Evolutionary conservation across 768 basidiomycete genomes (phyloP), one percentile per base, ranked within the genome.

Genomic region (Pisolithus orientalis): DNA sequence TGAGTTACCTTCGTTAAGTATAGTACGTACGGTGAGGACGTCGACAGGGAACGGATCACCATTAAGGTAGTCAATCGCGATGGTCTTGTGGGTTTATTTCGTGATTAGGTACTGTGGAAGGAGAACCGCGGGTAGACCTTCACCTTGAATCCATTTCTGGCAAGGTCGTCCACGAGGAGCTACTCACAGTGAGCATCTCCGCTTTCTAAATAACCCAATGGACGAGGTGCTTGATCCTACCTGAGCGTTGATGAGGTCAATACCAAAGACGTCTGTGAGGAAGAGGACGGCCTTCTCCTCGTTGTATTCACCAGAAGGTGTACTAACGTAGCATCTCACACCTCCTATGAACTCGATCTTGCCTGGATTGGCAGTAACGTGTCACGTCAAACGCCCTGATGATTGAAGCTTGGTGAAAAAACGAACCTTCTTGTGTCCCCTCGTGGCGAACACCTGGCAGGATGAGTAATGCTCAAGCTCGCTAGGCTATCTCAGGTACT

Each of bases 211-310:
- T 24, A 29, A 45, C 16, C 16, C 14, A 32, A 17, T 24, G 32
- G 38, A 16, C 34, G 14, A 38, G 7, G 52, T 6, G 34, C n/a
- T 4, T 16, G 10, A 27, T 46, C 72, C 5, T 39, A 79, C 80
- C 64, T 71, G 62, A 37, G 64, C 49, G 57, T 84, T 83, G 62
- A 63, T 39, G 9, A 81, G 65, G 24, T 75, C 67, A 25, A 74
- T 59, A 7, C 82, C 83, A 52, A 79, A 81, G 44, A 74, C 67
- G 55, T 82, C 84, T 3, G 78, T 51, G 25, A 84, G 62, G 69
- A 71, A 79, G 27, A 85, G 72, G 45, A 85, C 49, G 27, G 74
- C 79, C 62, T 82, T 84, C 57, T 77, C 72, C 65, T 80, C 78
- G 49, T 75, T 65, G 53, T 79, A 82, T 38, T 76, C 75, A 3